Conservation (phyloP, 352 stramenopile species). For the Peronospora farinosa region DNA sequence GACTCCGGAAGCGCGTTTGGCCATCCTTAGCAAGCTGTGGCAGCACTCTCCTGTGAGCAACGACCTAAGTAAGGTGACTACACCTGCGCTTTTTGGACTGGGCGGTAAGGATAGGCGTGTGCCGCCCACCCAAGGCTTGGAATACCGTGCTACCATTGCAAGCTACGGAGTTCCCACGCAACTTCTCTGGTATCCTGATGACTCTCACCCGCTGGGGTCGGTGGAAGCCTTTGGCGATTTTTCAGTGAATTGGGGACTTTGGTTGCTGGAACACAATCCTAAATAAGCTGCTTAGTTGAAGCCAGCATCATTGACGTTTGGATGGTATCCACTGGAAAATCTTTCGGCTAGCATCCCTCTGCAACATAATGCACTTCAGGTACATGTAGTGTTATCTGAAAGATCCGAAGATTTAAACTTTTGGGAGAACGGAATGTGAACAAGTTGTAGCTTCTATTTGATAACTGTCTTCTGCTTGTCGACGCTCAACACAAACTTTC, state of each 20-base stretch:
- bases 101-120: conserved; percentile 90
- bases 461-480: too few relatives aligned
- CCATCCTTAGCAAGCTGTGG: conserved; percentile 79
- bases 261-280: conserved; percentile 57
- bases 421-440: too few relatives aligned
- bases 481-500: too few relatives aligned
- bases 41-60: conserved; percentile 82
- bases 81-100: conserved; percentile 88
- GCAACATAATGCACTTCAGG: too few relatives aligned
- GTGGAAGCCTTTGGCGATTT: conserved; percentile 67
- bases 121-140: conserved; percentile 86
- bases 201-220: conserved; percentile 64
- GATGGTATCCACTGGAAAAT: too few relatives aligned
- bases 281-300: conserved; percentile 8
- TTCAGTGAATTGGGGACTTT: conserved; percentile 67
- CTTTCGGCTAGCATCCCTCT: too few relatives aligned
- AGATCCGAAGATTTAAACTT: too few relatives aligned
- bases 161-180: conserved; percentile 46
- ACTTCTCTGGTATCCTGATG: conserved; percentile 68
- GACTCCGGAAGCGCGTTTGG: conserved; percentile 40
- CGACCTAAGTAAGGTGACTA: conserved; percentile 80
- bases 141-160: conserved; percentile 88
- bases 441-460: too few relatives aligned
- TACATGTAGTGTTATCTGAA: too few relatives aligned
- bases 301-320: neutral